phyloP scores from a whole-genome alignment of 208 protist genomes.

The Trypanosomatidae sp. region DNA sequence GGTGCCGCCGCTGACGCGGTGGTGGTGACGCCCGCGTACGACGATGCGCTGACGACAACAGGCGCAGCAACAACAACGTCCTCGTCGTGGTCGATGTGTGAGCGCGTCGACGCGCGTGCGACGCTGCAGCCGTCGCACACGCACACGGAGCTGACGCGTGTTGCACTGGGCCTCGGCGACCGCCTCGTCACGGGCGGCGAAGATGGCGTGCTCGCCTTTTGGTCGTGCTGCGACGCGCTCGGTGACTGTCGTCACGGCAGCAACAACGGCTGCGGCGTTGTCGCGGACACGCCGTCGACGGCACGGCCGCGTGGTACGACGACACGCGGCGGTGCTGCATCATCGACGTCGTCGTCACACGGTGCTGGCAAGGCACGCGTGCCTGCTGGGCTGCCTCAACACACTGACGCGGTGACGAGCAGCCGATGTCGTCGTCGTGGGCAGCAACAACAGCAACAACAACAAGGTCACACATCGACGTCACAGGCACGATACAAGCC shows the following conservation, averaged over 20 bases:
- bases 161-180: slow-evolving; percentile 47
- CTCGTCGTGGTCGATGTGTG: neutral
- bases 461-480: no score
- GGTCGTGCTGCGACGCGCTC: slow-evolving; percentile 14
- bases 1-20: no score
- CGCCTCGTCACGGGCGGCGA: slow-evolving; percentile 73
- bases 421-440: no score
- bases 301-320: neutral
- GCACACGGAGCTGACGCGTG: slow-evolving; percentile 51
- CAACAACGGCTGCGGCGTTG: no score
- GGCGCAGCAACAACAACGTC: no score
- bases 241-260: neutral
- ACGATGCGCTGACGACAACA: neutral
- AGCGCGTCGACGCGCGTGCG: neutral
- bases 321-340: neutral
- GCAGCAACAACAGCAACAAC: no score
- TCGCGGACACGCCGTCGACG: neutral
- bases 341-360: neutral
- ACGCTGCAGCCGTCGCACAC: slow-evolving; percentile 16
- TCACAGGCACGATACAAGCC: no score
- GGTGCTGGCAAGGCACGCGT: neutral
- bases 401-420: no score
- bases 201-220: slow-evolving; percentile 67
- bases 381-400: no score
- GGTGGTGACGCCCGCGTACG: no score